phyloP scores from a whole-genome alignment of 2,329 filamentous ascomycete species.

The Lachnellula arida region DNA sequence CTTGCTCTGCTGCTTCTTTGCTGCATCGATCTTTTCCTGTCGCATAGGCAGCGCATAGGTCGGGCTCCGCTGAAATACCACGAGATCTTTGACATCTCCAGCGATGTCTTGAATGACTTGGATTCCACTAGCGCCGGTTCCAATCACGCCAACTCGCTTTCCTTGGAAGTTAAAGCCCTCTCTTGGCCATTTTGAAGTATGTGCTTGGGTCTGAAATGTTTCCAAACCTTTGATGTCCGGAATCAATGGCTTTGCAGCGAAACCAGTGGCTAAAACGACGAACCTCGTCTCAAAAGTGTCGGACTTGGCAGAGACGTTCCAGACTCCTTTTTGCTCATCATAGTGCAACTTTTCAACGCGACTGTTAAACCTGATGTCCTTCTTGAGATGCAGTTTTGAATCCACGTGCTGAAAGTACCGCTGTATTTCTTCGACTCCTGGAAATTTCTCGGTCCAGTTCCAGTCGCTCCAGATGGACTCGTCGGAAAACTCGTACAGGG shows the following conservation, averaged over 20 bases:
- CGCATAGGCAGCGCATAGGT: constrained; percentile 56
- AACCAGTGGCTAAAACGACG: constrained; percentile 24
- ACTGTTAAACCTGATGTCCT: constrained; percentile 37
- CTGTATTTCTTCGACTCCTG: constrained; percentile 37
- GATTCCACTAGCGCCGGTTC: constrained; percentile 34
- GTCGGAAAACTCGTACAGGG: not conserved
- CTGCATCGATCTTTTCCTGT: constrained; percentile 39
- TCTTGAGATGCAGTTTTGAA: constrained; percentile 39
- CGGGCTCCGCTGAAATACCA: constrained; percentile 54
- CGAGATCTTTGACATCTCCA: constrained; percentile 35
- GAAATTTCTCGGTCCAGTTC: constrained; percentile 41
- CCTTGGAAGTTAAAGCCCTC: constrained; percentile 42
- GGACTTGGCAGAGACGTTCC: constrained; percentile 38
- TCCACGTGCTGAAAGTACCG: constrained; percentile 45
- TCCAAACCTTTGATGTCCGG: constrained; percentile 27
- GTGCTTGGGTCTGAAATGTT: constrained; percentile 23
- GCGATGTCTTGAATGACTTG: constrained; percentile 27
- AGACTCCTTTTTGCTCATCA: constrained; percentile 33
- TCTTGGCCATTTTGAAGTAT: constrained; percentile 12
- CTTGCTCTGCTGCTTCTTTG: constrained; percentile 24
- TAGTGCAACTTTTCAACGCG: constrained; percentile 38
- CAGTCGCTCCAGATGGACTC: constrained; percentile 36
- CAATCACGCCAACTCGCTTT: constrained; percentile 51
- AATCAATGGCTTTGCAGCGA: constrained; percentile 21
- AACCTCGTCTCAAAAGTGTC: constrained; percentile 17